A percentile compares a stretch with the other conserved stretches of the same genome.
Conservation (phyloP, 2,329 filamentous ascomycete species). For the Aspergillus fumigatus region DNA sequence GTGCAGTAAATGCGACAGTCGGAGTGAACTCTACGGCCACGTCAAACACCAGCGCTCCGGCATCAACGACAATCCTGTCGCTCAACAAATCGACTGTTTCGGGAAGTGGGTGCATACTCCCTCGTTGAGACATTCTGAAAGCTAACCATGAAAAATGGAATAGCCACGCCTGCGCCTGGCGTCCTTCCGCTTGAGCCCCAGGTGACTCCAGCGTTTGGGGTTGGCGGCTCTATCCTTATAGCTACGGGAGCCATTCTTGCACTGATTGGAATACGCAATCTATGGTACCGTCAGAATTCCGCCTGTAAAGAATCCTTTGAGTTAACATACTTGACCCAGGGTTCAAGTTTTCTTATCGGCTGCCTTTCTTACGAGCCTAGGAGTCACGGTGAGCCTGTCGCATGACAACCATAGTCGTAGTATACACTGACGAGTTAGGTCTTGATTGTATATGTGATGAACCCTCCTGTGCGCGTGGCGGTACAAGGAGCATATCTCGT, state of each 20-base stretch:
- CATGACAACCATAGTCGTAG: background rate
- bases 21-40: constrained; percentile 10
- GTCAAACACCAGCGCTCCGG: constrained; percentile 7
- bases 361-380: constrained; percentile 66
- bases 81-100: constrained; percentile 17
- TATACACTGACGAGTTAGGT: constrained; percentile 38
- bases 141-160: constrained; percentile 8
- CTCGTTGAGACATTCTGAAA: background rate
- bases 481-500: constrained; percentile 85
- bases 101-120: constrained; percentile 7
- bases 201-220: constrained; percentile 75
- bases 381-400: constrained; percentile 54
- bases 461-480: constrained; percentile 65
- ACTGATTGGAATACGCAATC: constrained; percentile 77
- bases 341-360: constrained; percentile 76
- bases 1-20: constrained; percentile 8
- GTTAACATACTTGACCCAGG: constrained; percentile 21
- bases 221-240: constrained; percentile 74
- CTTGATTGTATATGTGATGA: constrained; percentile 85
- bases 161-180: constrained; percentile 21
- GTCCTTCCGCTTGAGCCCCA: constrained; percentile 65
- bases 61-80: constrained; percentile 22
- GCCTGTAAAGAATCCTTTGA: background rate
- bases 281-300: constrained; percentile 43
- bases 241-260: constrained; percentile 65